phyloP scores from a whole-genome alignment of 331 rosid genomes.

The Phaseolus coccineus region DNA sequence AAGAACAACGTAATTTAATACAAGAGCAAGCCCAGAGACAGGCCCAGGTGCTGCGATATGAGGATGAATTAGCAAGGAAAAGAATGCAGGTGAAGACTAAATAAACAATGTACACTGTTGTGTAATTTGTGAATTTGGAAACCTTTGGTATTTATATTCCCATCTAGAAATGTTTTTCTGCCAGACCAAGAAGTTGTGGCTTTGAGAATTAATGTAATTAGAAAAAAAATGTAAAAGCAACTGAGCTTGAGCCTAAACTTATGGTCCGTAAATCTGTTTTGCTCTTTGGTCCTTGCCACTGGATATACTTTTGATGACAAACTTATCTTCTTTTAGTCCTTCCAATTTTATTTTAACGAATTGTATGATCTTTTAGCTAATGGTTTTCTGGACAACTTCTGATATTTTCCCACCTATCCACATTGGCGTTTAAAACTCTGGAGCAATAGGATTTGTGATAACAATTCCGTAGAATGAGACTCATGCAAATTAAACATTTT shows the following conservation, averaged over 20 bases:
- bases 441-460: constrained; percentile 9
- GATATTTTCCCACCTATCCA: background rate
- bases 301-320: background rate
- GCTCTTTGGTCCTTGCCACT: background rate
- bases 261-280: background rate
- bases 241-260: background rate
- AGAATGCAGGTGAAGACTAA: constrained; percentile 80
- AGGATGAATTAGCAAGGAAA: constrained; percentile 91
- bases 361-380: constrained; percentile 4
- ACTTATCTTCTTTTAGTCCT: background rate
- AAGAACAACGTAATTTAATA: constrained; percentile 80
- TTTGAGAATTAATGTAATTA: constrained; percentile 18
- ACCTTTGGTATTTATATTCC: constrained; percentile 19
- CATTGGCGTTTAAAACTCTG: constrained; percentile 22
- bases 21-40: constrained; percentile 87
- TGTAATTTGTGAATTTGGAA: background rate
- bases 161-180: background rate
- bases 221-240: constrained; percentile 19
- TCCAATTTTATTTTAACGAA: constrained; percentile 5
- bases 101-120: constrained; percentile 21
- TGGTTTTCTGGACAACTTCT: constrained; percentile 8
- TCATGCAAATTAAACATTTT: constrained; percentile 13
- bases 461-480: background rate
- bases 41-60: constrained; percentile 82
- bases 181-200: background rate